A percentile compares a stretch with the other conserved stretches of the same genome.
phyloP scores from a whole-genome alignment of 2,329 filamentous ascomycete genomes.

The Apiospora aurea region DNA sequence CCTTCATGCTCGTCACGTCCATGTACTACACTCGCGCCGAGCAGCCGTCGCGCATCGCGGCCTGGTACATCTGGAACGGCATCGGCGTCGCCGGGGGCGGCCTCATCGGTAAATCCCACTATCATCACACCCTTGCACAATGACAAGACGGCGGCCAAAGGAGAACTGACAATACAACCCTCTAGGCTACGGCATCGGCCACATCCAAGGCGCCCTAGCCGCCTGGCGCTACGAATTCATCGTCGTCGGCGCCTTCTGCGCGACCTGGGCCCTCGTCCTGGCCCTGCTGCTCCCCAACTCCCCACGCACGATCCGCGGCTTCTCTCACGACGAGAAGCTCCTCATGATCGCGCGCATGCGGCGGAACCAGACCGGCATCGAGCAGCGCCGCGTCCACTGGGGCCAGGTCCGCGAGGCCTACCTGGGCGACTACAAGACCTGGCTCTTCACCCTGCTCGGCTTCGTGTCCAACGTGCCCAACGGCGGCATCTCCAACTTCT shows the following conservation, averaged over 20 bases:
- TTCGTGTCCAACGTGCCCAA: conserved; percentile 61
- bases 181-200: conserved; percentile 48
- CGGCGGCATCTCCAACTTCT: conserved; percentile 61
- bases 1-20: conserved; percentile 57
- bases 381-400: conserved; percentile 55
- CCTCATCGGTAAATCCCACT: background rate
- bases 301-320: conserved; percentile 49
- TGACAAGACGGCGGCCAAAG: conserved; percentile 32
- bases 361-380: conserved; percentile 49
- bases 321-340: conserved; percentile 51
- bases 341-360: conserved; percentile 48
- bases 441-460: conserved; percentile 52
- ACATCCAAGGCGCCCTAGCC: conserved; percentile 47
- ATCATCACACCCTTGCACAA: no score
- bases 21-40: conserved; percentile 57
- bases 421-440: conserved; percentile 49
- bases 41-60: conserved; percentile 52
- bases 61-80: conserved; percentile 12
- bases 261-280: conserved; percentile 49
- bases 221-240: conserved; percentile 54
- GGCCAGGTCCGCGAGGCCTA: conserved; percentile 56
- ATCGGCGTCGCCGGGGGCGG: conserved; percentile 4
- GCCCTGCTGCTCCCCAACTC: conserved; percentile 50
- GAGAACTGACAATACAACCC: conserved; percentile 48
- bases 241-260: conserved; percentile 51